These are phyloP conservation scores for Cordyceps javanica DNA, from an alignment of 2,329 filamentous ascomycete genomes.

Conservation along the genomic window DNA sequence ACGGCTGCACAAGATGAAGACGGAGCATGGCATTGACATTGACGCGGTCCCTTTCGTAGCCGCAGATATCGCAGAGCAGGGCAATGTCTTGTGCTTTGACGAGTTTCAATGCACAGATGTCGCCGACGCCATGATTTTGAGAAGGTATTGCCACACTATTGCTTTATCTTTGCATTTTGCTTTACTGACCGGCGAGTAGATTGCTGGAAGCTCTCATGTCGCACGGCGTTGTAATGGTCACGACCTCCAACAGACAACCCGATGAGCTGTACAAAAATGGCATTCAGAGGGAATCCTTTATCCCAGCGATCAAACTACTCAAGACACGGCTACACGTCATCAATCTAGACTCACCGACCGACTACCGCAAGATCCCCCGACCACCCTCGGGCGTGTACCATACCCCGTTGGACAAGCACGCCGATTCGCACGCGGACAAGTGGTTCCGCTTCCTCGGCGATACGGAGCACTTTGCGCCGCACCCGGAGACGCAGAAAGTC, in stretches of 20 bases:
- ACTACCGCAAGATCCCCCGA: constrained; percentile 94
- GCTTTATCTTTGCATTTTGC: neutral
- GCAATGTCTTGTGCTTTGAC: constrained; percentile 90
- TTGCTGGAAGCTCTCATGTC: constrained; percentile 89
- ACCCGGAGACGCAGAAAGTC: constrained; percentile 71
- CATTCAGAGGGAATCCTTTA: constrained; percentile 89
- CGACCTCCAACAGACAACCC: constrained; percentile 94
- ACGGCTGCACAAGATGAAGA: constrained; percentile 82
- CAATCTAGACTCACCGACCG: constrained; percentile 89
- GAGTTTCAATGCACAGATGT: constrained; percentile 99
- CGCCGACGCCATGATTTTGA: constrained; percentile 95
- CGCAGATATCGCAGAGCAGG: constrained; percentile 82
- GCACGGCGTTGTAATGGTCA: constrained; percentile 93
- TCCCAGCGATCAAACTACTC: constrained; percentile 90
- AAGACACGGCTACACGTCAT: constrained; percentile 80
- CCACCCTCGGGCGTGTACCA: constrained; percentile 93
- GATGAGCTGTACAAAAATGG: constrained; percentile 97
- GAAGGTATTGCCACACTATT: constrained; percentile 45
- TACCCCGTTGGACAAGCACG: constrained; percentile 73
- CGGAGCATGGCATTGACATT: constrained; percentile 79
- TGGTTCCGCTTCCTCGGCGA: constrained; percentile 97
- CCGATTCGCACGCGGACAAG: constrained; percentile 75
- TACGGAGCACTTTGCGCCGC: constrained; percentile 66
- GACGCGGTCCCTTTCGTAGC: constrained; percentile 90
- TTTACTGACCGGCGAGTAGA: constrained; percentile 29